Conservation (phyloP, 2,329 filamentous ascomycete genomes). For the Blastomyces silverae region DNA sequence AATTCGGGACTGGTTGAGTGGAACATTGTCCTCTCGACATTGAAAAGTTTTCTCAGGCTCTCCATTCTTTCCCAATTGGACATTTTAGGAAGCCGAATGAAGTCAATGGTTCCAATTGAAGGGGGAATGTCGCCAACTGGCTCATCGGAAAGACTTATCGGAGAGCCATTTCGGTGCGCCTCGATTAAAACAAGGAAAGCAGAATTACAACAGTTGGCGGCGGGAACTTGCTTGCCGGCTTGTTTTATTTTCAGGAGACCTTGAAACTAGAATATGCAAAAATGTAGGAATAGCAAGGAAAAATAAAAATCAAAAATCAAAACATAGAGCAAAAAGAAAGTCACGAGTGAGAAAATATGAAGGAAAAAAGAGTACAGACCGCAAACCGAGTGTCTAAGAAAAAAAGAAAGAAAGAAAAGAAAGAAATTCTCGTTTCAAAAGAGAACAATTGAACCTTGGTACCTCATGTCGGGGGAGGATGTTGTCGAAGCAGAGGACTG, state of each 20-base stretch:
- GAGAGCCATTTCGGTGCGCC: not conserved
- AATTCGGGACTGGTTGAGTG: conserved; percentile 14
- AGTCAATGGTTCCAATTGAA: not conserved
- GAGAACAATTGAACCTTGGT: conserved; percentile 4
- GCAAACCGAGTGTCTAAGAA: conserved; percentile 1
- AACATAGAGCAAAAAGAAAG: not conserved
- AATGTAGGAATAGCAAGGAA: not conserved
- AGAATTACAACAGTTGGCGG: not conserved
- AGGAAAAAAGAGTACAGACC: not conserved
- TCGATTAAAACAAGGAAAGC: not conserved
- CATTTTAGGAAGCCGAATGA: not conserved
- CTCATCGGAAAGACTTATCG: not conserved
- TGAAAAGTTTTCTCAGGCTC: conserved; percentile 19
- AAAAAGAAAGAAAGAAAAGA: not conserved
- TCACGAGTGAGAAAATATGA: not conserved
- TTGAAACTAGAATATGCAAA: conserved; percentile 5
- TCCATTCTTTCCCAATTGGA: conserved; percentile 26
- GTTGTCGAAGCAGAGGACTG: conserved; percentile 3
- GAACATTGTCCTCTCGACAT: conserved; percentile 17
- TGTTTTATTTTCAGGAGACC: not conserved
- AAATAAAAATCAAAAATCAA: conserved; percentile 1
- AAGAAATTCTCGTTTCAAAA: conserved; percentile 3
- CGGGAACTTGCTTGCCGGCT: not conserved
- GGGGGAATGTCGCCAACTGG: not conserved
- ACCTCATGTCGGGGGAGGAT: conserved; percentile 1